Base-by-base conservation (phyloP, 2,329 filamentous ascomycete genomes). In the Stagonosporopsis cucurbitacearum region DNA sequence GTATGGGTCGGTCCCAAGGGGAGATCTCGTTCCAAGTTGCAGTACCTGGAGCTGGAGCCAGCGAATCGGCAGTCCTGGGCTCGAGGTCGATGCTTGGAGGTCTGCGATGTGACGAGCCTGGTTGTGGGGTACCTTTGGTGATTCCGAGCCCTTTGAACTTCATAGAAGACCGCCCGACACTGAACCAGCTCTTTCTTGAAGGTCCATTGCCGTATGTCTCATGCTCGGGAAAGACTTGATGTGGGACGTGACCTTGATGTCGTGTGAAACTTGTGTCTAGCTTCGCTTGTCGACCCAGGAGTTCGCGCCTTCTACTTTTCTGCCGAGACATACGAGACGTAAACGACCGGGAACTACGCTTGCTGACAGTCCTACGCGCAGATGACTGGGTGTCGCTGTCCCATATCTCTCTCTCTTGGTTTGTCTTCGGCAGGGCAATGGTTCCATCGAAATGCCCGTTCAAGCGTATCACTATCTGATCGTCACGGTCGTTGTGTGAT, bases 1-100 rank as follows among this genome's bases (percentile, higher is more conserved):
- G 82, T 56, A 92, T 92, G 1, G 87, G 87, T n/a, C 86, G 81
- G 64, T 89, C 86, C 54, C 83, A 84, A 0, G 89, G 88, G 13
- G 88, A 90, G 4, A 90, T 79, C 58, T 86, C 85, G 30, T 71
- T 67, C 69, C 61, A 77, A 25, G 59, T 68, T 57, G 66, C 73
- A 45, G 59, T 66, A 36, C 64, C 65, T 42, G 72, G 62, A 44
- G 68, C 65, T 41, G 72, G 62, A 43, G 67, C 62, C 45, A 74
- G 36, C 7, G 70, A 69, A 13, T 68, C 68, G 8, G 71, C 67
- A 6, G 68, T 74, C 37, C 64, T 64, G 4, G 67, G 61, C 22
- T 72, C 70, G 15, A 62, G 50, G 39, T 65, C 65, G 20, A 60
- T 48, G 28, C 60, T 64, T 6, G 47, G 45, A 22, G 60, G 58